Evolutionary conservation across 2,329 filamentous ascomycete species (phyloP).

Genomic region (Catunica adiposa): DNA sequence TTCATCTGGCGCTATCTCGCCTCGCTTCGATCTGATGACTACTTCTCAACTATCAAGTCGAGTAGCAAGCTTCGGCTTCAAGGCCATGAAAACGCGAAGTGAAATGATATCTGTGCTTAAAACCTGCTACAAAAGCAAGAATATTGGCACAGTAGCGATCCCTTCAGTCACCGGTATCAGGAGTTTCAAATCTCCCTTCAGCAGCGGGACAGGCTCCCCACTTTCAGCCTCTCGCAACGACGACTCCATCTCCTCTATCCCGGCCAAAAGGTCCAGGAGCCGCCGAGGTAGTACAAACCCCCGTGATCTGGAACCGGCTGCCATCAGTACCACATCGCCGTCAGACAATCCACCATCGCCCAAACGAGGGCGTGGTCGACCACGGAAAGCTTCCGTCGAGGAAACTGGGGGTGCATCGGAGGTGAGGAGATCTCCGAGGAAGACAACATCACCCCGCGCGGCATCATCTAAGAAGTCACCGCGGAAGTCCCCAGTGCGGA

Average conservation of each 20-base stretch:
- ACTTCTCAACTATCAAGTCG: conserved; percentile 46
- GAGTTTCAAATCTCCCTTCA: conserved; percentile 1
- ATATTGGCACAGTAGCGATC: conserved; percentile 16
- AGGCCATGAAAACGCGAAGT: conserved; percentile 48
- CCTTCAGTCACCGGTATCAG: not conserved
- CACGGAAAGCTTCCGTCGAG: conserved; percentile 3
- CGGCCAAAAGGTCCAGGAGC: not conserved
- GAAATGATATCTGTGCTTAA: conserved; percentile 55
- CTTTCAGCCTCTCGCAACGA: not conserved
- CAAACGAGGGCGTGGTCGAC: conserved; percentile 22
- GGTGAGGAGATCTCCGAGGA: not conserved
- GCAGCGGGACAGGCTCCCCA: not conserved
- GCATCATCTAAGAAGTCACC: not conserved
- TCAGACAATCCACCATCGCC: not conserved
- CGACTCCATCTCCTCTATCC: not conserved
- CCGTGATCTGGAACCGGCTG: not conserved
- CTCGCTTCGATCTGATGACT: conserved; percentile 44
- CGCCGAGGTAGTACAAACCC: conserved; percentile 2
- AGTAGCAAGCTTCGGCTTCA: conserved; percentile 53
- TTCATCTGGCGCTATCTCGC: conserved; percentile 19
- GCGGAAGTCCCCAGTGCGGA: not conserved
- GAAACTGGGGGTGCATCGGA: not conserved
- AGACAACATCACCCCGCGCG: not conserved
- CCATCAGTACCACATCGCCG: not conserved
- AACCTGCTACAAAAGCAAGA: conserved; percentile 48